Evolutionary conservation across 768 basidiomycete genomes (phyloP), one percentile per base, ranked within the genome.

Genomic region (Trichaptum fuscoviolaceum): DNA sequence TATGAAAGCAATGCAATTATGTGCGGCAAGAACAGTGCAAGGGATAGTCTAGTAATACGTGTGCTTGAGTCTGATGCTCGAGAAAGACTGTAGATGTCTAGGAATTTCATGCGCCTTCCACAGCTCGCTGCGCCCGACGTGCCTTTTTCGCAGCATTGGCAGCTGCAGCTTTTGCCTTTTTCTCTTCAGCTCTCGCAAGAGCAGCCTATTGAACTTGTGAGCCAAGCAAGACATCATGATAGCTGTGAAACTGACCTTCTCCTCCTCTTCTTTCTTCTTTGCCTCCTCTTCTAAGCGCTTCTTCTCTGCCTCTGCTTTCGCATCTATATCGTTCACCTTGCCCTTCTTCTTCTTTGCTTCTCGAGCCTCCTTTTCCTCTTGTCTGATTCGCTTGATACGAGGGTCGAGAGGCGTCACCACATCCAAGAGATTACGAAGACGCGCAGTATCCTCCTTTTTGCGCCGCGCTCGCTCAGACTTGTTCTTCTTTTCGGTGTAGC

Each of bases 401-500:
- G 96, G 96, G 76, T 99, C 96, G 66, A 88, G 77, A 70, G 81
- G 80, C 62, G 97, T 85, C 25, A 93, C 87, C 65, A 90, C 79
- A 80, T 99, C 96, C 63, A 99, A 95, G 26, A 99, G 81, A 27
- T 81, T 81, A 64, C 96, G 89, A 30, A 98, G 77, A 71, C 95
- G 91, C 15, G 94, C 90, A 59, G 87, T 98, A 78, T 99, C 96
- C 71, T 97, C 96, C 84, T 97, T 97, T 84, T 99, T 99, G 75
- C 93, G 84, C 66, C 95, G 86, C 15, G 95, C 93, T 35, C 96
- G 95, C 79, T 99, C 96, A 6, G 92, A 79, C 79, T 97, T 98
- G 87, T 99, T 99, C 85, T 99, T 99, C 84, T 98, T 99, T 80
- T 99, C 96, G 20, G 94, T 95, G 80, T 96, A 97, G 34, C 96